Evolutionary conservation across 2,329 filamentous ascomycete species (phyloP), one percentile per base, ranked within the genome.

Genomic region (Monilinia fructicola): DNA sequence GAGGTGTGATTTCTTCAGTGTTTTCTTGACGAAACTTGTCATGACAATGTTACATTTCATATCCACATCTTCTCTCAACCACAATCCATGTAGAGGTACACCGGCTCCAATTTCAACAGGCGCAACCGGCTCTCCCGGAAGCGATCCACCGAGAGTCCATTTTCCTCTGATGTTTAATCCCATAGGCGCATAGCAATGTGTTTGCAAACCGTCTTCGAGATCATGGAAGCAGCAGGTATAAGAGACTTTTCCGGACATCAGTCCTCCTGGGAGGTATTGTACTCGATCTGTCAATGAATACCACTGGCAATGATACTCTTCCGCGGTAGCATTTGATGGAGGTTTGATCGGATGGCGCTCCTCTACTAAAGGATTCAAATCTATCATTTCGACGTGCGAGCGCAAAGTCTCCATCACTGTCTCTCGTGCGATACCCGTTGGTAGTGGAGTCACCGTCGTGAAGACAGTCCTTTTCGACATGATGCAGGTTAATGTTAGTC

Each of bases 191-290:
- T 92, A 94, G 73, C 89, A 88, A 76, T 96, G 92, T 18, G 92
- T 96, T 78, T 93, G 88, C 38, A 96, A 78, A 6, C 92, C 92
- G 66, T 84, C 81, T 4, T 87, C 81, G 26, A 92, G 81, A 74
- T 96, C 86, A 77, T 92, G 85, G 76, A 96, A 96, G 73, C 90
- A 92, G 65, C 86, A 90, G 53, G 89, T 91, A 80, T 96, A 96
- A 40, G 83, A 87, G 67, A 96, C 84, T 73, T 90, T 87, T 67
- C 89, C 86, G 21, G 84, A 84, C 54, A 85, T 81, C 4, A 88
- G 73, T n/a, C 73, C 71, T 18, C 89, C 89, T 0, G 91, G 91
- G 0, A 94, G 80, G 74, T 92, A 93, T 63, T 85, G 82, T 72
- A 96, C 88, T 74, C 85, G 86, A 79, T 96, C 92, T 61, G 89